These are phyloP conservation scores for Schizophyllum commune DNA, from an alignment of 1,284 basidiomycete genomes.

Conservation along the genomic window DNA sequence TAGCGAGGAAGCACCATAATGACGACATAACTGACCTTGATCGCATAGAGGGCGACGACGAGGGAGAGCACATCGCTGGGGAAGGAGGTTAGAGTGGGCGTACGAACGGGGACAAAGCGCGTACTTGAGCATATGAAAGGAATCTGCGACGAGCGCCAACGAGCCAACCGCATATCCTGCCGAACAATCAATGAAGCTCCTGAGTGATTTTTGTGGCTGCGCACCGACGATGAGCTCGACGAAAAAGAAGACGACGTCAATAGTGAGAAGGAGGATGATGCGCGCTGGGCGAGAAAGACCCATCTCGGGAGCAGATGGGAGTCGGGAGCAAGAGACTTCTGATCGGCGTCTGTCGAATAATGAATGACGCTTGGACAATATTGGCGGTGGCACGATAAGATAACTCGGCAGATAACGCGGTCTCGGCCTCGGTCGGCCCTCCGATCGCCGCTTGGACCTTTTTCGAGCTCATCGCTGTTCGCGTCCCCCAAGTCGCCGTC, in stretches of 20 bases:
- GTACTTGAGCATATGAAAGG: slow-evolving; percentile 97
- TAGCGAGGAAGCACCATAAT: neutral
- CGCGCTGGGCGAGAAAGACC: slow-evolving; percentile 64
- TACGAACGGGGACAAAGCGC: slow-evolving; percentile 19
- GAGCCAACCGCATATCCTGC: slow-evolving; percentile 91
- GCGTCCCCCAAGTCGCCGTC: too few species aligned
- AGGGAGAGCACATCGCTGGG: slow-evolving; percentile 90
- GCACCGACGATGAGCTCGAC: slow-evolving; percentile 81
- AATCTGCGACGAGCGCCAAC: slow-evolving; percentile 92
- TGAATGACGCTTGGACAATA: neutral
- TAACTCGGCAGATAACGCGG: neutral
- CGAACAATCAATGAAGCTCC: slow-evolving; percentile 3
- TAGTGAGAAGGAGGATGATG: slow-evolving; percentile 75
- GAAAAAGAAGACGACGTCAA: slow-evolving; percentile 90
- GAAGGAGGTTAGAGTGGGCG: slow-evolving; percentile 7
- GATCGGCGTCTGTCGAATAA: neutral
- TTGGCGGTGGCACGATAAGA: neutral
- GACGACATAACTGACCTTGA: slow-evolving; percentile 54
- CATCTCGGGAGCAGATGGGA: slow-evolving; percentile 26
- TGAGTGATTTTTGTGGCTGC: slow-evolving; percentile 13
- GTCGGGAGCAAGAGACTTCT: neutral
- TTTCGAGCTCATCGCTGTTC: too few species aligned
- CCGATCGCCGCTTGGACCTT: too few species aligned
- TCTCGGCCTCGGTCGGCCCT: too few species aligned
- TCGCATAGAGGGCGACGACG: slow-evolving; percentile 93